A percentile compares a stretch with the other conserved stretches of the same genome.
Conservation (phyloP, 345 rosid genomes). For the Boechera stricta region DNA sequence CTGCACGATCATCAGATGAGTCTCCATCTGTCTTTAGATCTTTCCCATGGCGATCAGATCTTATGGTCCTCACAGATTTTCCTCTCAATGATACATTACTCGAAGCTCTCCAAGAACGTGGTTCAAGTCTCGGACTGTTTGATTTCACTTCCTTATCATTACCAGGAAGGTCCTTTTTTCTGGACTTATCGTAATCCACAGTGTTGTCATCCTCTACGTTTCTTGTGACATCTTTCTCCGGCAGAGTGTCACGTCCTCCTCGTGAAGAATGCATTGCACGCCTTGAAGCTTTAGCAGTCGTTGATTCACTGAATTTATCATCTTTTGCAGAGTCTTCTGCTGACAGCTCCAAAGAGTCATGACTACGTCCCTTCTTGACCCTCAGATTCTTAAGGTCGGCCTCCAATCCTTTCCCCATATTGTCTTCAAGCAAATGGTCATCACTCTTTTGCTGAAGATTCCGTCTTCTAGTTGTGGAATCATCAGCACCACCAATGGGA, state of each 20-base stretch:
- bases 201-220: slow-evolving; percentile 28
- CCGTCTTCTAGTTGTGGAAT: slow-evolving; percentile 8
- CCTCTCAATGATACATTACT: slow-evolving; percentile 57
- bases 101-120: slow-evolving; percentile 48
- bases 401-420: slow-evolving; percentile 15
- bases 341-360: slow-evolving; percentile 35
- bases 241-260: slow-evolving; percentile 12
- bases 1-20: slow-evolving; percentile 38
- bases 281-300: slow-evolving; percentile 31
- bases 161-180: slow-evolving; percentile 27
- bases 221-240: slow-evolving; percentile 32
- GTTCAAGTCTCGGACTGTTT: slow-evolving; percentile 32
- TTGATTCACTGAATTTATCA: slow-evolving; percentile 16
- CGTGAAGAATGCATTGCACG: slow-evolving; percentile 33
- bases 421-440: slow-evolving; percentile 14
- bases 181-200: neutral
- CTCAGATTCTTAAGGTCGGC: slow-evolving; percentile 8
- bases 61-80: slow-evolving; percentile 73
- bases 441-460: slow-evolving; percentile 27
- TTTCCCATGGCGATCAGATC: slow-evolving; percentile 43
- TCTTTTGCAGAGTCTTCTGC: slow-evolving; percentile 27
- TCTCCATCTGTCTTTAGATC: slow-evolving; percentile 46
- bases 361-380: slow-evolving; percentile 33
- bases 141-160: slow-evolving; percentile 25
- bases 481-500: slow-evolving; percentile 24